These are phyloP conservation scores for Gypsophila paniculata DNA, from an alignment of 179 eudicot species.

Conservation along the genomic window DNA sequence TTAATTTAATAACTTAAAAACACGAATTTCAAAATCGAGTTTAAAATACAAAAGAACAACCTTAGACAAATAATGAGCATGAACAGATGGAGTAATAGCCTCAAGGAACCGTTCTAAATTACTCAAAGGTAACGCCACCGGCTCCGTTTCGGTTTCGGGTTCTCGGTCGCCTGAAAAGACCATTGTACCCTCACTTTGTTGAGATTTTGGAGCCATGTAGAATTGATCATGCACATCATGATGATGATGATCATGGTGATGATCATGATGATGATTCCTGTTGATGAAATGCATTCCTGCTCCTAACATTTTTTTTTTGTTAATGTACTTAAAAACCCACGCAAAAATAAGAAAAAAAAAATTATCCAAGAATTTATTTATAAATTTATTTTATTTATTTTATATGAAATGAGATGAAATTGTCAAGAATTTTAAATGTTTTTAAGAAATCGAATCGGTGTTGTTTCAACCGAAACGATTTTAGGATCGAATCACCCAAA, in stretches of 20 bases:
- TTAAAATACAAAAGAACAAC: constrained; percentile 24
- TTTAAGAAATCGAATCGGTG: constrained; percentile 16
- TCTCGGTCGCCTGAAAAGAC: constrained; percentile 20
- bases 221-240: constrained; percentile 71
- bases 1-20: no score
- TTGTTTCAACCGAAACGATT: constrained; percentile 25
- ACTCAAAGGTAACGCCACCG: constrained; percentile 34
- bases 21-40: no score
- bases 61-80: constrained; percentile 74
- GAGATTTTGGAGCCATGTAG: constrained; percentile 49
- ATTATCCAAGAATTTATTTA: not conserved
- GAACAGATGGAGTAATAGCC: constrained; percentile 67
- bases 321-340: constrained; percentile 19
- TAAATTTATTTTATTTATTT: no score
- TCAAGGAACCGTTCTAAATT: constrained; percentile 73
- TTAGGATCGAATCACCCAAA: constrained; percentile 3
- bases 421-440: not conserved
- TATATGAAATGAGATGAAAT: no score
- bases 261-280: constrained; percentile 29
- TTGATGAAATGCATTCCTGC: constrained; percentile 70
- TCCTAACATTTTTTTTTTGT: constrained; percentile 53
- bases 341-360: no score
- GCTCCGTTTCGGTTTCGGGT: constrained; percentile 31
- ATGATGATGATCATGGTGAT: no score
- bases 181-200: constrained; percentile 20